Conservation (phyloP, 208 protist species). For the Leishmania lainsoni region DNA sequence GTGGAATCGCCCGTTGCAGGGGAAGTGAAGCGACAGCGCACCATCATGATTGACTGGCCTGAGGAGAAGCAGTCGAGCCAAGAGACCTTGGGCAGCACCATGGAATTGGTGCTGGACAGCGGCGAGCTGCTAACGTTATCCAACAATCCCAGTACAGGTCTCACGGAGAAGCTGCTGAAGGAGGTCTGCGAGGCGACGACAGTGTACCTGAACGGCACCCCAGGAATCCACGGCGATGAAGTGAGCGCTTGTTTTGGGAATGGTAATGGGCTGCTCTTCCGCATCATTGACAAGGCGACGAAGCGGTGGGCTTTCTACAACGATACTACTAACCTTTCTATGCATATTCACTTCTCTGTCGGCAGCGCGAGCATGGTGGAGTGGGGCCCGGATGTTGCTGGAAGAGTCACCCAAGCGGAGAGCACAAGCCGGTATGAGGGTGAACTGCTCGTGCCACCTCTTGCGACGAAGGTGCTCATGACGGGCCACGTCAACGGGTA, state of each 20-base stretch:
- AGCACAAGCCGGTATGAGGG: slow-evolving; percentile 19
- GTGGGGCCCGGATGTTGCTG: slow-evolving; percentile 15
- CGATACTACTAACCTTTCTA: slow-evolving; percentile 45
- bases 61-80: neutral
- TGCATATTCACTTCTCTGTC: slow-evolving; percentile 38
- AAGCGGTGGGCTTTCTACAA: slow-evolving; percentile 68
- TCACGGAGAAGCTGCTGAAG: neutral
- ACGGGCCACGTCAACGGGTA: slow-evolving; percentile 28
- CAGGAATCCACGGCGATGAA: slow-evolving; percentile 23
- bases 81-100: neutral
- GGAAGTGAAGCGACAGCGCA: neutral
- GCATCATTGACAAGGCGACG: slow-evolving; percentile 40
- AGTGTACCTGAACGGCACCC: slow-evolving; percentile 33
- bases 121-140: slow-evolving; percentile 17
- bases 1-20: neutral
- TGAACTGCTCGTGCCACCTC: slow-evolving; percentile 28
- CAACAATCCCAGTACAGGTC: neutral
- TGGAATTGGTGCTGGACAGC: slow-evolving; percentile 21
- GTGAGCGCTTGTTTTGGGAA: slow-evolving; percentile 29
- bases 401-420: slow-evolving; percentile 16
- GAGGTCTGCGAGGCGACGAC: neutral
- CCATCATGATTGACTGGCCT: neutral
- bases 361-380: slow-evolving; percentile 17
- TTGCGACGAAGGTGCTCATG: slow-evolving; percentile 30
- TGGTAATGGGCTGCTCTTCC: slow-evolving; percentile 58